phyloP scores from a whole-genome alignment of 495 filamentous ascomycete genomes.

The Platismatia glauca region DNA sequence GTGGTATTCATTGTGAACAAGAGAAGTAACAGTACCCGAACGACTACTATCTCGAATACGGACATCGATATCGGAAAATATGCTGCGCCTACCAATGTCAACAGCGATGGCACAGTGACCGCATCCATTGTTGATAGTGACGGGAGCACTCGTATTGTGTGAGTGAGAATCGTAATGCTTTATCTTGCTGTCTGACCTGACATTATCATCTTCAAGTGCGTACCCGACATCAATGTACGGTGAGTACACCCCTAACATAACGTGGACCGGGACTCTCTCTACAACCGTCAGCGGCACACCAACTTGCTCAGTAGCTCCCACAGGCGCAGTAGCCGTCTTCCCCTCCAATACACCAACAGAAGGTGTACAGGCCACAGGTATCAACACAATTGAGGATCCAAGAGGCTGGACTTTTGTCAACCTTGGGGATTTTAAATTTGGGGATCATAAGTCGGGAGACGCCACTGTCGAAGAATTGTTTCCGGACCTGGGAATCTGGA shows the following conservation, averaged over 20 bases:
- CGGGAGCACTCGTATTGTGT: neutral
- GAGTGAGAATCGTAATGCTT: neutral
- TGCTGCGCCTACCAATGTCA: constrained; percentile 6
- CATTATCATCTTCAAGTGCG: neutral
- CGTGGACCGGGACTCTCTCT: constrained; percentile 3
- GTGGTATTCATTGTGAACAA: constrained; percentile 3
- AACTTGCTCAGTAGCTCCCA: constrained; percentile 1
- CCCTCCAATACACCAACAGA: constrained; percentile 12
- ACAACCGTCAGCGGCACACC: neutral
- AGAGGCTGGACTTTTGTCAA: constrained; percentile 9
- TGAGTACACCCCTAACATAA: constrained; percentile 9
- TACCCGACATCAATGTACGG: neutral
- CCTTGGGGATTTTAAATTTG: no score
- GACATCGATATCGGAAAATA: constrained; percentile 11
- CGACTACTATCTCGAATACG: constrained; percentile 11
- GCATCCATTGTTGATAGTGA: neutral
- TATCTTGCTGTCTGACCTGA: neutral
- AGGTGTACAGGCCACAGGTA: neutral
- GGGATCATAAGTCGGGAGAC: no score
- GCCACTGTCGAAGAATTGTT: constrained; percentile 6
- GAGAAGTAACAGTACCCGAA: constrained; percentile 11
- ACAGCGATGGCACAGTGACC: constrained; percentile 14
- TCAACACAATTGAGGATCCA: constrained; percentile 5
- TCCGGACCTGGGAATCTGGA: neutral
- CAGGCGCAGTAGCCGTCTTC: constrained; percentile 1